These are phyloP conservation scores for Acer yangbiense DNA, from an alignment of 345 rosid genomes.

Conservation along the genomic window DNA sequence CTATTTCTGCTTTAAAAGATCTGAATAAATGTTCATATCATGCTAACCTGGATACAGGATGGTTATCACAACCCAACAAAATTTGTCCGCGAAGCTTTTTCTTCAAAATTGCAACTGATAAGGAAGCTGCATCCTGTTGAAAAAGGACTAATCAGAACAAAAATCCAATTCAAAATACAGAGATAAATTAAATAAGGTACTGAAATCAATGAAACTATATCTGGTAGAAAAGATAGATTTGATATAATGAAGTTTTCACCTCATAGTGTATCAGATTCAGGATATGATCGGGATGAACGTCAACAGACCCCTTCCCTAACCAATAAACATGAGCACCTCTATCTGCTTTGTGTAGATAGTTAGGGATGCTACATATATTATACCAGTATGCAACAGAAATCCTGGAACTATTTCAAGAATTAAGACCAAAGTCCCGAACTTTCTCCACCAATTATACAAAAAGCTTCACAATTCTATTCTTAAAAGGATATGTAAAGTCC, in stretches of 20 bases:
- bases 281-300: conserved; percentile 84
- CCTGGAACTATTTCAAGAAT: conserved; percentile 4
- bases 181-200: not conserved
- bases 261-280: conserved; percentile 95
- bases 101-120: conserved; percentile 75
- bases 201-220: not conserved
- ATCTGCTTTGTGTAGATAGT: conserved; percentile 67
- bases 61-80: conserved; percentile 95
- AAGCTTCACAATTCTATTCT: conserved; percentile 4
- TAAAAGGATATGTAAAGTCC: conserved; percentile 97
- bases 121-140: conserved; percentile 91
- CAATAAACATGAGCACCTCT: conserved; percentile 93
- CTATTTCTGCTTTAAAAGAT: not conserved
- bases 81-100: conserved; percentile 63
- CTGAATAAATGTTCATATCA: not conserved
- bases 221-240: not conserved
- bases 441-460: conserved; percentile 13
- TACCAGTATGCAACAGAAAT: conserved; percentile 14
- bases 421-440: conserved; percentile 9
- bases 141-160: conserved; percentile 21
- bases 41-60: conserved; percentile 83
- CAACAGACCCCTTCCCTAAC: conserved; percentile 73
- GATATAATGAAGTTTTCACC: conserved; percentile 40
- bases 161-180: not conserved
- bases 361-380: conserved; percentile 41